Evolutionary conservation across 108 stramenopile species (phyloP).

Genomic region (Licmophora abbreviata): DNA sequence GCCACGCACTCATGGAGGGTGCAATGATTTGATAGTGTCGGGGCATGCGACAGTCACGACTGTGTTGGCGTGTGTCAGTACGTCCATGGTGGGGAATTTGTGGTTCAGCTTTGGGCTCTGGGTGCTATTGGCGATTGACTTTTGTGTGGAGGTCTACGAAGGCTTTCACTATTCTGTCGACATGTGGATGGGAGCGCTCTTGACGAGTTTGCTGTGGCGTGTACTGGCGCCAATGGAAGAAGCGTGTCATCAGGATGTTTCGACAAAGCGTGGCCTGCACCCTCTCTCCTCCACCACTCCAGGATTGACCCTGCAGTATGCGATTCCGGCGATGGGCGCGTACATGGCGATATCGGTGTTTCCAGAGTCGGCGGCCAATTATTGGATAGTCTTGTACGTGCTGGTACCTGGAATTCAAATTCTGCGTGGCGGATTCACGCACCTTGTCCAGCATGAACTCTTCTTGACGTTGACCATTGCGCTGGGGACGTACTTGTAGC

Average conservation of each 20-base stretch:
- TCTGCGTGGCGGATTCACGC: slow-evolving; percentile 42
- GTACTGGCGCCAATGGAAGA: slow-evolving; percentile 33
- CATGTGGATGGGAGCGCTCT: slow-evolving; percentile 74
- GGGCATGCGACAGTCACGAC: slow-evolving; percentile 80
- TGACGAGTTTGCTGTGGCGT: slow-evolving; percentile 61
- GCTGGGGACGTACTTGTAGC: slow-evolving; percentile 55
- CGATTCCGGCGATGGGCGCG: slow-evolving; percentile 38
- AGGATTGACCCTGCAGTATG: slow-evolving; percentile 34
- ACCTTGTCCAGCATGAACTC: slow-evolving; percentile 56
- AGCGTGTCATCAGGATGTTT: slow-evolving; percentile 11
- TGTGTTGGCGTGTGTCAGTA: slow-evolving; percentile 52
- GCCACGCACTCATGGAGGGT: slow-evolving; percentile 63
- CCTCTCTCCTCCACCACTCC: neutral
- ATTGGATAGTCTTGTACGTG: slow-evolving; percentile 39
- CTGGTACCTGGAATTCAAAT: slow-evolving; percentile 33
- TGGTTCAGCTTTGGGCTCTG: slow-evolving; percentile 53
- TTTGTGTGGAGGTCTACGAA: slow-evolving; percentile 67
- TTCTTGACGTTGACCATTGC: slow-evolving; percentile 48
- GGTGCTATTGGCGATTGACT: slow-evolving; percentile 64
- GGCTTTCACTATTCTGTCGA: slow-evolving; percentile 83
- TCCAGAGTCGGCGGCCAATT: slow-evolving; percentile 41
- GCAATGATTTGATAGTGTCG: slow-evolving; percentile 77
- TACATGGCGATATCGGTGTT: slow-evolving; percentile 45
- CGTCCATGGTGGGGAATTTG: slow-evolving; percentile 37
- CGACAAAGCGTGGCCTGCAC: slow-evolving; percentile 7